Evolutionary conservation across 495 filamentous ascomycete species (phyloP), one percentile per base, ranked within the genome.

Genomic region (Penicillium coprophilum): DNA sequence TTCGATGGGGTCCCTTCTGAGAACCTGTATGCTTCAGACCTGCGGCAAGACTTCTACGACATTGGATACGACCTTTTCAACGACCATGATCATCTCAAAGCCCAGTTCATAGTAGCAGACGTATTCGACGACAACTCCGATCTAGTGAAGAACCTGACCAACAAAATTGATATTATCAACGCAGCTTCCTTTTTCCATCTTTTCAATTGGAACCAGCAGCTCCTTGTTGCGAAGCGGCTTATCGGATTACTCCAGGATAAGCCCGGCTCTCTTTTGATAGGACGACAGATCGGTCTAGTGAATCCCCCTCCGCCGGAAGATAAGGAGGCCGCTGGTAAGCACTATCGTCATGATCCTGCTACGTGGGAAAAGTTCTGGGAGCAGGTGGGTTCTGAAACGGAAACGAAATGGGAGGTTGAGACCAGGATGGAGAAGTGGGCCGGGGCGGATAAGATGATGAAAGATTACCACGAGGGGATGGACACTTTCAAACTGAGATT

Each of bases 141-240:
- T 19, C 53, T 64, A 2, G 50, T 78, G 6, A 65, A 65, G 20
- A 41, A 58, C 0, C 59, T 85, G 23, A 58, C 71, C 8, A 75
- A 76, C 9, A 67, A 74, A 39, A 59, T 87, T 1, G 79, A 87
- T 48, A 81, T 88, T 24, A 61, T 86, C 31, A 77, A 84, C 56
- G 72, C 78, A 0, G 69, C 70, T 1, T 77, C 76, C 0, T 83
- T 89, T 58, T 79, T 89, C 41, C 85, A 88, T 51, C 71, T 87
- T 7, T 89, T 85, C 53, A 58, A 56, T n/a, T 82, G 70, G 59
- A 73, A 79, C 1, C 65, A 79, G 7, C 85, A 88, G 58, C 63
- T 82, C 9, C 38, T 59, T 0, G 61, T 80, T 9, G 77, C 74
- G 2, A 77, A 76, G 55, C 66, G 70, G 6, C 59, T 87, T 4